Conservation (phyloP, 352 stramenopile species). For the Globisporangium takayamanum region DNA sequence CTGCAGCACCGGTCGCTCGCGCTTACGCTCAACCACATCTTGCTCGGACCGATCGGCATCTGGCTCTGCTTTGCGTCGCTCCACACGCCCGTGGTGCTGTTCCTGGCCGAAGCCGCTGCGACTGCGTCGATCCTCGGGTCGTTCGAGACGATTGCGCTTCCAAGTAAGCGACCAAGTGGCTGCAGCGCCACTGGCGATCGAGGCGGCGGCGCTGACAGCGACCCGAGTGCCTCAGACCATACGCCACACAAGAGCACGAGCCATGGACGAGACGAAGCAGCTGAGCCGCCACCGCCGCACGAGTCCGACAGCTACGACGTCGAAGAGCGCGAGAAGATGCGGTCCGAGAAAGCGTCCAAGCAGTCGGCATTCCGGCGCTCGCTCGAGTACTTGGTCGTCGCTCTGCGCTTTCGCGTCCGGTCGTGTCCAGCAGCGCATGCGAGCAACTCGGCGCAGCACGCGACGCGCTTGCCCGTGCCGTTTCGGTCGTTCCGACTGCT, state of each 20-base stretch:
- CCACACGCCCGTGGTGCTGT: slow-evolving; percentile 74
- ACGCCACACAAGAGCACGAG: neutral
- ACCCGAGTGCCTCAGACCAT: no score
- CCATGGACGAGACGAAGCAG: slow-evolving; percentile 10
- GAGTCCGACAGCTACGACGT: slow-evolving; percentile 69
- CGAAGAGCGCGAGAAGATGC: slow-evolving; percentile 77
- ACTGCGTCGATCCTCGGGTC: slow-evolving; percentile 70
- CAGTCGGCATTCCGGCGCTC: slow-evolving; percentile 61
- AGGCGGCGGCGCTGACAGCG: no score
- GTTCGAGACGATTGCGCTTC: slow-evolving; percentile 58
- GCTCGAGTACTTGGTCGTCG: slow-evolving; percentile 68
- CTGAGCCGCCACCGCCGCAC: slow-evolving; percentile 17
- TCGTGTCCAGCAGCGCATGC: slow-evolving; percentile 45
- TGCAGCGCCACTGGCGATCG: neutral
- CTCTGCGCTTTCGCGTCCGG: slow-evolving; percentile 59
- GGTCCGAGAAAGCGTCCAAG: slow-evolving; percentile 56
- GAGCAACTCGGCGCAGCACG: slow-evolving; percentile 15
- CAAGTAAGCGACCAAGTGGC: slow-evolving; percentile 11
- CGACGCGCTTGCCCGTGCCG: slow-evolving; percentile 38
- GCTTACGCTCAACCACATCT: slow-evolving; percentile 59
- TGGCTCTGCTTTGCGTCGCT: slow-evolving; percentile 85
- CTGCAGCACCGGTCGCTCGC: slow-evolving; percentile 66
- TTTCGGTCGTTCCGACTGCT: slow-evolving; percentile 76
- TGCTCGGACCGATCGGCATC: slow-evolving; percentile 65
- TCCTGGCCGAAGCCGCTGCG: slow-evolving; percentile 63